Evolutionary conservation across 495 filamentous ascomycete genomes (phyloP).

Genomic region (Amphirosellinia nigrospora): DNA sequence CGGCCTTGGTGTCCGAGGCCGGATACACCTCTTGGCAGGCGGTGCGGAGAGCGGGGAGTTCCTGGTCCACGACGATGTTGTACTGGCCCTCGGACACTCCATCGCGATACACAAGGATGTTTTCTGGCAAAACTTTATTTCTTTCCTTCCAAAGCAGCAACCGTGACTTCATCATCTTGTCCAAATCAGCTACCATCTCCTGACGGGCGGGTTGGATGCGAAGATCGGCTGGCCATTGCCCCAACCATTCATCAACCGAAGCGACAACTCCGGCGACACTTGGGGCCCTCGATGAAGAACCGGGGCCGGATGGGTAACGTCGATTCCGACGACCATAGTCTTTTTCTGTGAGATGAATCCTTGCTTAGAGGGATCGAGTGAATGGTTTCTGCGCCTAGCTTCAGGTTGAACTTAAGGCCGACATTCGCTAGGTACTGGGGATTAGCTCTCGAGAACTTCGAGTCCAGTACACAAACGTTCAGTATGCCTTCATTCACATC

Average conservation of each 20-base stretch:
- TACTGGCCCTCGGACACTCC: conserved; percentile 79
- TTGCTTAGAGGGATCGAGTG: conserved; percentile 56
- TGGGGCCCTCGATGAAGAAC: conserved; percentile 58
- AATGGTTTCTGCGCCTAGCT: conserved; percentile 61
- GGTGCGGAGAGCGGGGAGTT: conserved; percentile 60
- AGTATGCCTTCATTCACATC: conserved; percentile 6
- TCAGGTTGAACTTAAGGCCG: conserved; percentile 74
- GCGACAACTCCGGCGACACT: conserved; percentile 71
- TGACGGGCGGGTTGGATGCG: conserved; percentile 55
- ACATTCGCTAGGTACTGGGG: conserved; percentile 67
- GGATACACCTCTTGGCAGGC: conserved; percentile 62
- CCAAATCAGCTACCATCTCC: conserved; percentile 63
- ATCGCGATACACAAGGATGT: conserved; percentile 79
- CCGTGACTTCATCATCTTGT: conserved; percentile 62
- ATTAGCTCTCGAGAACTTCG: conserved; percentile 51
- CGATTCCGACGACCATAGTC: conserved; percentile 61
- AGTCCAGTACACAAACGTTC: conserved; percentile 44
- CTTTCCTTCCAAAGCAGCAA: conserved; percentile 61
- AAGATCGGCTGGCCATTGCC: conserved; percentile 64
- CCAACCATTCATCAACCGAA: conserved; percentile 48
- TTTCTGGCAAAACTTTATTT: conserved; percentile 56
- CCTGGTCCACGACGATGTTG: conserved; percentile 49
- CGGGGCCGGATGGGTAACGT: conserved; percentile 77
- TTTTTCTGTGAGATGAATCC: conserved; percentile 1
- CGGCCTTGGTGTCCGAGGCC: conserved; percentile 43